Percentiles rank a stretch among this genome's conserved stretches.
phyloP scores from a whole-genome alignment of 495 filamentous ascomycete genomes.

The Xylaria palmicola region DNA sequence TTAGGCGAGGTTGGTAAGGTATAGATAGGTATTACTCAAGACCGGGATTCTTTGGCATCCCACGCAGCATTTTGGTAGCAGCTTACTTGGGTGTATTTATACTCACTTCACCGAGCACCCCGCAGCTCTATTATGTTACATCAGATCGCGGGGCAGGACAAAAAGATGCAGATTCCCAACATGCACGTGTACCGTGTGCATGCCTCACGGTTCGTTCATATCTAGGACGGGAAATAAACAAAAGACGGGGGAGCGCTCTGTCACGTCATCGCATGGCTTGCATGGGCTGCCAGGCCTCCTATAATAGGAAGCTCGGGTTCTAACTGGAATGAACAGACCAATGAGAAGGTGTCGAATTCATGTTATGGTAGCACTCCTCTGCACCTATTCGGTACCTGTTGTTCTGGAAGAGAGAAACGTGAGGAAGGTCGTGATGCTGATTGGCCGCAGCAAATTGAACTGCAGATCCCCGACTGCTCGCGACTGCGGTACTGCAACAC shows the following conservation, averaged over 20 bases:
- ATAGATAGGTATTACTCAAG: not conserved
- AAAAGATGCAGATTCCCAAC: not conserved
- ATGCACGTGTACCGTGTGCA: not conserved
- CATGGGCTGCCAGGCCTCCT: not conserved
- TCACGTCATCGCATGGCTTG: not conserved
- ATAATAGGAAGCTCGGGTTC: not conserved
- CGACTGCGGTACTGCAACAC: too few relatives aligned
- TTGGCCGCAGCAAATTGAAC: not conserved
- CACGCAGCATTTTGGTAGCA: not conserved
- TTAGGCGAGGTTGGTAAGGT: not conserved
- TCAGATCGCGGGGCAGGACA: not conserved
- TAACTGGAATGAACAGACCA: not conserved
- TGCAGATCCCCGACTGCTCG: constrained; percentile 2
- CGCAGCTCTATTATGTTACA: not conserved
- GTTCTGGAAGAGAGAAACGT: constrained; percentile 9
- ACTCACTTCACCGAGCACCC: not conserved
- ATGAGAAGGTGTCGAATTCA: not conserved
- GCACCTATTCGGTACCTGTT: too few relatives aligned
- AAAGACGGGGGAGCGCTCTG: not conserved
- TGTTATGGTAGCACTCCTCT: not conserved
- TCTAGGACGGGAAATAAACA: not conserved
- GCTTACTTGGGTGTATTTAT: not conserved
- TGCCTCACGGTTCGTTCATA: not conserved
- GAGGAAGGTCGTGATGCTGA: not conserved
- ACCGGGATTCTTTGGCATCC: not conserved